Evolutionary conservation across 1,139 yeast genomes (phyloP).

Genomic region (Magnusiomyces fungicola): DNA sequence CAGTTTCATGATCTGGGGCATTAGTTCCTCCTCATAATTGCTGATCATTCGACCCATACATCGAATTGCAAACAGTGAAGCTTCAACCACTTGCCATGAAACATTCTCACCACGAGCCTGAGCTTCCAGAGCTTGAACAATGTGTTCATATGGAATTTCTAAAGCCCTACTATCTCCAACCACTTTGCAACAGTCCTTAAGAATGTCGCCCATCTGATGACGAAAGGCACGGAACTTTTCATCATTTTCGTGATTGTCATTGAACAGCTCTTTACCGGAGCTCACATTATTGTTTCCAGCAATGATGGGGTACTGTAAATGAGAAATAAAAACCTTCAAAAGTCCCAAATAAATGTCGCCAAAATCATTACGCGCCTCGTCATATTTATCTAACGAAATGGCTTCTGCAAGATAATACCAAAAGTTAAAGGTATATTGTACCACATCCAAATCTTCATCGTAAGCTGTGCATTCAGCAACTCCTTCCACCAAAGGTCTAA

Average conservation of each 20-base stretch:
- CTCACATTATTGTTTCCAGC: slow-evolving; percentile 28
- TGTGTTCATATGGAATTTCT: slow-evolving; percentile 49
- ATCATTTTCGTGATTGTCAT: slow-evolving; percentile 69
- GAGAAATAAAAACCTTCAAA: slow-evolving; percentile 59
- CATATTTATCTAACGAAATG: slow-evolving; percentile 55
- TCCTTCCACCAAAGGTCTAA: slow-evolving; percentile 69
- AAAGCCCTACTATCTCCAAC: slow-evolving; percentile 71
- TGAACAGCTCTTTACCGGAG: slow-evolving; percentile 37
- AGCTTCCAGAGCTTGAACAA: slow-evolving; percentile 38
- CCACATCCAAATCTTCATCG: slow-evolving; percentile 80
- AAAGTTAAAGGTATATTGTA: slow-evolving; percentile 83
- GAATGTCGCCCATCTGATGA: slow-evolving; percentile 93
- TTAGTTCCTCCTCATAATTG: slow-evolving; percentile 52
- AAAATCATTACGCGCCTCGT: slow-evolving; percentile 50
- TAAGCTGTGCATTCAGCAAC: slow-evolving; percentile 54
- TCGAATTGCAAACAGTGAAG: slow-evolving; percentile 81
- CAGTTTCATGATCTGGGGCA: slow-evolving; percentile 73
- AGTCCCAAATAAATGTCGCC: slow-evolving; percentile 57
- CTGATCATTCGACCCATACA: slow-evolving; percentile 93
- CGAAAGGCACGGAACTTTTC: slow-evolving; percentile 91
- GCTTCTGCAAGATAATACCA: slow-evolving; percentile 82
- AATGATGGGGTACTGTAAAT: slow-evolving; percentile 66
- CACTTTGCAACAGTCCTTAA: slow-evolving; percentile 90
- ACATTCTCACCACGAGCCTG: slow-evolving; percentile 29
- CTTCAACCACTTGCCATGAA: slow-evolving; percentile 83